Conservation (phyloP, 495 filamentous ascomycete species). For the Rostrohypoxylon terebratum region DNA sequence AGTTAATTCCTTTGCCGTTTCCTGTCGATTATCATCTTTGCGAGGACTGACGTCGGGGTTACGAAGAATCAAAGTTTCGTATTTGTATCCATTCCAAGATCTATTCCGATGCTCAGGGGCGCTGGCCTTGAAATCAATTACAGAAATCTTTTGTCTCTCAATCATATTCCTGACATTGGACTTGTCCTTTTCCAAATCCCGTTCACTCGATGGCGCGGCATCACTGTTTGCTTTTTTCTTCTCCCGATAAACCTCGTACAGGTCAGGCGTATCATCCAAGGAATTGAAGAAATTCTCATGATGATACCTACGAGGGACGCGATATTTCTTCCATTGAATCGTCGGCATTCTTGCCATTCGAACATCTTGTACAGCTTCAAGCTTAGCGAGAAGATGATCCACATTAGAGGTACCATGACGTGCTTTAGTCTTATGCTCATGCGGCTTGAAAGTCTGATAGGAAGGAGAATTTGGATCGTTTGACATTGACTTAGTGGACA, state of each 20-base stretch:
- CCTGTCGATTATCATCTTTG: background rate
- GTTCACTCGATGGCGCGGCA: no score
- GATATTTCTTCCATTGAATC: constrained; percentile 23
- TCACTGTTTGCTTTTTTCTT: background rate
- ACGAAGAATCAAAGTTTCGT: background rate
- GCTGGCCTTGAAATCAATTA: constrained; percentile 17
- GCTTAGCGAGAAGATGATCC: background rate
- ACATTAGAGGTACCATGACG: background rate
- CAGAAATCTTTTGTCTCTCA: background rate
- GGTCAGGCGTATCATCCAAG: constrained; percentile 22
- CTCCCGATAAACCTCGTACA: background rate
- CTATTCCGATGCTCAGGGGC: background rate
- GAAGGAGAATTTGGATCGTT: background rate
- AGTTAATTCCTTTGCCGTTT: background rate
- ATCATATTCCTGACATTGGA: background rate
- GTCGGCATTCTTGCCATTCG: background rate
- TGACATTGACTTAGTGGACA: no score
- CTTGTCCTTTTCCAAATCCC: background rate
- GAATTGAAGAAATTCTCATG: constrained; percentile 27
- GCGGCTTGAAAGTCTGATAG: background rate
- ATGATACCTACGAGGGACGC: constrained; percentile 21
- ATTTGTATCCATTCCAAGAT: constrained; percentile 11
- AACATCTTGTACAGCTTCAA: background rate
- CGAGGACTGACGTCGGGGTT: background rate
- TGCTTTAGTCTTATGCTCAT: background rate